Evolutionary conservation across 192 early-diverging fungal genomes (phyloP).

Genomic region (Rhizophlyctis rosea): DNA sequence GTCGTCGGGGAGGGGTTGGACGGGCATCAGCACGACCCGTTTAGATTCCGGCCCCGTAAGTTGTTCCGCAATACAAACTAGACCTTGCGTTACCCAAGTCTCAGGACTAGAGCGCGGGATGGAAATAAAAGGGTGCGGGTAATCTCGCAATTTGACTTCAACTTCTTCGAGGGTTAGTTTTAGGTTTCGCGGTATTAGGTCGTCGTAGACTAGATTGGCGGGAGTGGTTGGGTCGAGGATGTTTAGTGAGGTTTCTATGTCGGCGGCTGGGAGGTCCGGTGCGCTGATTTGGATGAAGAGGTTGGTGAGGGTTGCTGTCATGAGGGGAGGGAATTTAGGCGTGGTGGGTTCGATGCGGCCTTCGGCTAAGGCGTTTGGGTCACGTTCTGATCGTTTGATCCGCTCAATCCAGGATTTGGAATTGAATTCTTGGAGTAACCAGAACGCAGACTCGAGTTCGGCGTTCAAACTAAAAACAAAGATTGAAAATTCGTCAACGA

Average conservation of each 20-base stretch:
- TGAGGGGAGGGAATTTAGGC: constrained; percentile 21
- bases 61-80: constrained; percentile 51
- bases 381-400: constrained; percentile 8
- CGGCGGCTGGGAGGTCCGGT: constrained; percentile 25
- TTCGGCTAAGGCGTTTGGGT: not conserved
- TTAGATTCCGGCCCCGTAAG: constrained; percentile 26
- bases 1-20: constrained; percentile 18
- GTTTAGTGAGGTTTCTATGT: constrained; percentile 45
- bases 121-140: constrained; percentile 33
- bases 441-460: constrained; percentile 44
- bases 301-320: constrained; percentile 22
- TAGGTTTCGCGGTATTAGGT: constrained; percentile 42
- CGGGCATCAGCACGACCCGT: constrained; percentile 29
- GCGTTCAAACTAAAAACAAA: too few species aligned
- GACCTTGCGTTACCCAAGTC: constrained; percentile 44
- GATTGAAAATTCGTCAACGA: too few species aligned
- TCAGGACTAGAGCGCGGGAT: too few species aligned
- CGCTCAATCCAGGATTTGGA: constrained; percentile 39
- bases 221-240: constrained; percentile 47
- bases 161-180: constrained; percentile 19
- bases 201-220: constrained; percentile 37
- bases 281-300: constrained; percentile 14
- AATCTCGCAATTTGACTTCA: constrained; percentile 41
- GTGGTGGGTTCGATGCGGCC: not conserved
- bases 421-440: constrained; percentile 52